Conservation (phyloP, 2,329 filamentous ascomycete genomes). For the Fusarium sp. region DNA sequence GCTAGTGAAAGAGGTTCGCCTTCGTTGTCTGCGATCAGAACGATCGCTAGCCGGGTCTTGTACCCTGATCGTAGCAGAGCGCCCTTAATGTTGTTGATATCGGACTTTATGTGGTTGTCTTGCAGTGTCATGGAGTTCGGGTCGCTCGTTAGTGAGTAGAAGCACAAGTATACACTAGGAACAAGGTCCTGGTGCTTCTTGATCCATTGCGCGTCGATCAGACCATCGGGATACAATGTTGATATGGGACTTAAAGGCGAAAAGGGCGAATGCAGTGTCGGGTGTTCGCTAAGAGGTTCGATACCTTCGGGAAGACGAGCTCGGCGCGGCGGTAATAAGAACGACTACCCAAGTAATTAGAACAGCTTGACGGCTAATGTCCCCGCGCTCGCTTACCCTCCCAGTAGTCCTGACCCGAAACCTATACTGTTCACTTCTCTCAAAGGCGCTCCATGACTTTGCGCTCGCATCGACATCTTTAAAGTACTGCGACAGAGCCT, state of each 20-base stretch:
- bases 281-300: constrained; percentile 58
- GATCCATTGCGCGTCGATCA: constrained; percentile 85
- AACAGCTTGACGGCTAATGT: constrained; percentile 32
- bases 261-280: constrained; percentile 86
- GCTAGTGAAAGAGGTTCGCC: constrained; percentile 59
- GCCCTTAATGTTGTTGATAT: constrained; percentile 81
- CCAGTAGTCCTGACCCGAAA: constrained; percentile 80
- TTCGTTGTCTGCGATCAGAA: constrained; percentile 56
- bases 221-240: constrained; percentile 86
- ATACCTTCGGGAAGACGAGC: constrained; percentile 64
- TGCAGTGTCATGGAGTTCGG: constrained; percentile 78
- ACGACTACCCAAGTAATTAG: constrained; percentile 57
- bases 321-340: constrained; percentile 67
- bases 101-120: constrained; percentile 88
- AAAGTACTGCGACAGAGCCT: constrained; percentile 74
- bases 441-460: constrained; percentile 74
- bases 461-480: constrained; percentile 71
- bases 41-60: constrained; percentile 80
- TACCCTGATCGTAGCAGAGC: constrained; percentile 76
- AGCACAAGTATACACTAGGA: constrained; percentile 82
- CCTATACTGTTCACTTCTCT: constrained; percentile 62
- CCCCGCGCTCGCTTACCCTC: constrained; percentile 70
- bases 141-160: constrained; percentile 81
- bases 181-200: constrained; percentile 88
- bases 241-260: constrained; percentile 90